Evolutionary conservation across 2,329 filamentous ascomycete species (phyloP).

Genomic region (Dactylellina drechsleri): DNA sequence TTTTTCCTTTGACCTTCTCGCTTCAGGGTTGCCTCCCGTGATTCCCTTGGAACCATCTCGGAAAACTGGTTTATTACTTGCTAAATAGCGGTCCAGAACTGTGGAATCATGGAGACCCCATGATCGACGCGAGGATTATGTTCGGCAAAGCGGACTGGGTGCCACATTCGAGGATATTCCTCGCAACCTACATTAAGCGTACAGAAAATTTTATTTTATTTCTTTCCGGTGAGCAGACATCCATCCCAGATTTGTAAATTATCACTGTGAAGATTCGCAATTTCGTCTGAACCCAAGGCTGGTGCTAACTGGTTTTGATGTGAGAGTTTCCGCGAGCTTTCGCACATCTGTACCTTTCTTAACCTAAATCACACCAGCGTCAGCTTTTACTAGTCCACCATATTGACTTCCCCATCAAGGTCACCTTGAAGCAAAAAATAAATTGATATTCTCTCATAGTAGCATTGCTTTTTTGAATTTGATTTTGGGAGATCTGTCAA

Average conservation of each 20-base stretch:
- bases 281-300: conserved; percentile 41
- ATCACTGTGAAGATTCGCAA: conserved; percentile 3
- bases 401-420: not conserved
- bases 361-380: conserved; percentile 34
- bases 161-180: conserved; percentile 49
- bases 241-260: not conserved
- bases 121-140: conserved; percentile 55
- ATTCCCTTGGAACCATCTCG: conserved; percentile 45
- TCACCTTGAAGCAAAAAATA: conserved; percentile 4
- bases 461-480: conserved; percentile 16
- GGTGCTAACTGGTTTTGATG: conserved; percentile 3
- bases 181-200: conserved; percentile 31
- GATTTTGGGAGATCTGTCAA: conserved; percentile 32
- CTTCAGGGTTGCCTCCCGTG: conserved; percentile 48
- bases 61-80: conserved; percentile 30
- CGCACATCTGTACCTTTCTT: conserved; percentile 29
- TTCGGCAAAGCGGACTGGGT: conserved; percentile 50
- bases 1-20: conserved; percentile 36
- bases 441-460: conserved; percentile 8
- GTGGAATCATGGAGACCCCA: conserved; percentile 40
- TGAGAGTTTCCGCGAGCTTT: conserved; percentile 12
- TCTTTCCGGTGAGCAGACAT: too few relatives aligned
- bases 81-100: conserved; percentile 32
- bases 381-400: conserved; percentile 14
- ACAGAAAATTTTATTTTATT: conserved; percentile 2